Conservation (phyloP, 2,329 filamentous ascomycete genomes). For the Gyromitra esculenta region DNA sequence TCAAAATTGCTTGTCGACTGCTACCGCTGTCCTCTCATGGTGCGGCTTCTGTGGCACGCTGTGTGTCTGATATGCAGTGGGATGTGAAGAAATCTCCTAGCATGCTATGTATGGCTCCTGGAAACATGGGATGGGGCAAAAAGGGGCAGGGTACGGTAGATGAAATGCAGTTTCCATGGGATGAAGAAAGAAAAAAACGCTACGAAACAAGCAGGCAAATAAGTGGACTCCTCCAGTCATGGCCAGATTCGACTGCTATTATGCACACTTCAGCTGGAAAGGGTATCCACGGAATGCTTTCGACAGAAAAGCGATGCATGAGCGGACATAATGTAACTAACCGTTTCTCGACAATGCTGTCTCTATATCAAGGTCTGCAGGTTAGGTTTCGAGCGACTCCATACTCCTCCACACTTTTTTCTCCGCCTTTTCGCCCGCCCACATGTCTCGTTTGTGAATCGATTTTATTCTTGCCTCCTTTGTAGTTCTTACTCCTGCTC, state of each 20-base stretch:
- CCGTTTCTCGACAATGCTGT: slow-evolving; percentile 17
- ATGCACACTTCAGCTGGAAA: slow-evolving; percentile 44
- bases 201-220: slow-evolving; percentile 46
- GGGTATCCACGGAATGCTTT: slow-evolving; percentile 21
- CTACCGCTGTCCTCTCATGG: slow-evolving; percentile 26
- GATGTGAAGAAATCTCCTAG: slow-evolving; percentile 43
- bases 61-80: slow-evolving; percentile 50
- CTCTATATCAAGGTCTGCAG: not conserved
- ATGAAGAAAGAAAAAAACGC: slow-evolving; percentile 29
- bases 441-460: slow-evolving; percentile 12
- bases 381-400: slow-evolving; percentile 32
- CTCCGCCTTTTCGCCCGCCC: slow-evolving; percentile 33
- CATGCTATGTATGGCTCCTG: slow-evolving; percentile 27
- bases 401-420: slow-evolving; percentile 26
- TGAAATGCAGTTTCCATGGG: slow-evolving; percentile 44
- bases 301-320: slow-evolving; percentile 26
- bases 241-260: slow-evolving; percentile 24
- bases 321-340: slow-evolving; percentile 38
- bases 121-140: slow-evolving; percentile 37
- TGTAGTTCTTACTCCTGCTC: slow-evolving; percentile 19
- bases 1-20: slow-evolving; percentile 31
- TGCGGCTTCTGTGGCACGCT: slow-evolving; percentile 48
- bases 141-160: slow-evolving; percentile 52
- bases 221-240: slow-evolving; percentile 14
- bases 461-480: slow-evolving; percentile 11